Base-by-base conservation (phyloP, 2,329 filamentous ascomycete species). In the Sclerotinia nivalis region DNA sequence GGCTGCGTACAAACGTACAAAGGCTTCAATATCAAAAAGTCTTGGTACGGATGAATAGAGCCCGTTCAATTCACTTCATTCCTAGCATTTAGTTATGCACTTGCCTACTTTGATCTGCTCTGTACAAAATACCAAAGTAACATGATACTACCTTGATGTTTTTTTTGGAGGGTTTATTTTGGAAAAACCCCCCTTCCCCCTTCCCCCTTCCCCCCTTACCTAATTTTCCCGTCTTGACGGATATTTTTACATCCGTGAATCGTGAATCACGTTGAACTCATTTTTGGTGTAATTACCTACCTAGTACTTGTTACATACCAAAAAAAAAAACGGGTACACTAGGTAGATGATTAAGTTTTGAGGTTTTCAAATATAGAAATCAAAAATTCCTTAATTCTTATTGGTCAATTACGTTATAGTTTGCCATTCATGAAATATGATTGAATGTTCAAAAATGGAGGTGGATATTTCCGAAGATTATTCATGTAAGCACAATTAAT, bases 341-440 rank as follows among this genome's bases (percentile, higher is more conserved):
- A 54, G 50, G 15, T 31, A 25, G 1, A 7, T 13, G 25, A 31
- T 25, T n/a, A 2, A 3, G 8, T 40, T 4, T 40, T 10, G 12
- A 10, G 37, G 4, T 40, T 43, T 43, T 43, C 40, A 43, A 43
- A 43, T 43, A 40, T 22, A 40, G 4, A 40, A 40, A 13, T 58
- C 22, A 8, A 15, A 15, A 25, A 40, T 40, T 0, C 20, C 12
- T 52, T 13, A 10, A 52, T 12, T 64, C 15, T 52, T 0, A 64
- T 64, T 64, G 60, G 60, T 52, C 60, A 52, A 50, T 50, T 52
- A 40, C 47, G 45, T 50, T 64, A 40, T 62, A 25, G 45, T 49
- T 62, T 62, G 22, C 10, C 4, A 31, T 47, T 61, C 6, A 20
- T 61, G 18, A 61, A 28, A 25, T 20, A 59, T 59, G 56, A 59